These are phyloP conservation scores for Barnettozyma botsteinii DNA, from an alignment of 805 yeast genomes.

Conservation along the genomic window DNA sequence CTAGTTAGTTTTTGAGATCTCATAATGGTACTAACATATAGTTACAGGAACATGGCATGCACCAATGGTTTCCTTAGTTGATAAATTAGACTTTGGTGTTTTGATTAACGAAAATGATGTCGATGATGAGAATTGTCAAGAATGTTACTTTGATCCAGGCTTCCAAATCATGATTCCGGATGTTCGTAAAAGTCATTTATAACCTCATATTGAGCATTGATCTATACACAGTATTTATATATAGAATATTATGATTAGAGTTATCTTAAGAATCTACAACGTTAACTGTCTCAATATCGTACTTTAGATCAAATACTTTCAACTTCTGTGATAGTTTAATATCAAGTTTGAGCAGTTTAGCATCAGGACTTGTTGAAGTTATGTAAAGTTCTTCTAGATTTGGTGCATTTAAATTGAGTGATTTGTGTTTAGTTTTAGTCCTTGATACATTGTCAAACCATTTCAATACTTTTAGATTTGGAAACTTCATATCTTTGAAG, in stretches of 20 bases:
- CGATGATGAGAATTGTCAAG: constrained; percentile 75
- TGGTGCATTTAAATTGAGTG: not conserved
- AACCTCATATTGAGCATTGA: not conserved
- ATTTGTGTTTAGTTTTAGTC: not conserved
- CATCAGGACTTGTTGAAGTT: not conserved
- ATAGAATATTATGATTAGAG: no score
- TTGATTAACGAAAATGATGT: constrained; percentile 80
- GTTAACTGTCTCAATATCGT: no score
- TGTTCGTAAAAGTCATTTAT: not conserved
- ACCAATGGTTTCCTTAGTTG: constrained; percentile 84
- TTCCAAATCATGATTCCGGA: constrained; percentile 27
- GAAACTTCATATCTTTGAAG: not conserved
- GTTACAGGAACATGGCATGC: constrained; percentile 72
- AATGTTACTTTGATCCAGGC: constrained; percentile 64
- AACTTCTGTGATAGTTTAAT: not conserved
- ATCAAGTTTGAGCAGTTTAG: not conserved
- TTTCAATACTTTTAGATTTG: not conserved
- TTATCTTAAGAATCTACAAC: no score
- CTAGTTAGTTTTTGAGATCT: no score
- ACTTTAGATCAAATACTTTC: not conserved
- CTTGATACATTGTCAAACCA: not conserved
- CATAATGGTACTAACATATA: not conserved
- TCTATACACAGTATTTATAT: no score
- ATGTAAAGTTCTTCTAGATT: not conserved
- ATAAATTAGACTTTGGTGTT: constrained; percentile 77